Percentiles rank a stretch among this genome's conserved stretches.
phyloP scores from a whole-genome alignment of 2,329 filamentous ascomycete genomes.

The Davidsoniella neocaledoniae region DNA sequence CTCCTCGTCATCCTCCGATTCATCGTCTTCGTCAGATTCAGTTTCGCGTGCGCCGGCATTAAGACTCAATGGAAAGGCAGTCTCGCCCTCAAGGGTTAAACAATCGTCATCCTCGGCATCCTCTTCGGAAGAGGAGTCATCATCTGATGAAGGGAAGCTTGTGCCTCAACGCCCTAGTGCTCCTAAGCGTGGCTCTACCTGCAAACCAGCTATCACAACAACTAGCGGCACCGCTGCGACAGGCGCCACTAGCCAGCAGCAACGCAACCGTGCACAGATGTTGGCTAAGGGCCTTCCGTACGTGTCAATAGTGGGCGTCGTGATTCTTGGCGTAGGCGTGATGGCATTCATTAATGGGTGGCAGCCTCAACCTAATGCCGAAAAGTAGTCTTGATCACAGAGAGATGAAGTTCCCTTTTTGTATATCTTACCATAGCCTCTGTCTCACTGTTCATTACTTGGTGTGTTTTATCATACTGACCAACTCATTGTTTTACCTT shows the following conservation, averaged over 20 bases:
- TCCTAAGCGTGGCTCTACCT: neutral
- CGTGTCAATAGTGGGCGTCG: slow-evolving; percentile 67
- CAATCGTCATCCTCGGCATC: neutral
- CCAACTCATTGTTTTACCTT: neutral
- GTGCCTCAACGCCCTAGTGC: neutral
- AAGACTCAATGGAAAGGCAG: neutral
- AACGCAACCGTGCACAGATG: slow-evolving; percentile 2
- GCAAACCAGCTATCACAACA: neutral
- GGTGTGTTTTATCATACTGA: neutral
- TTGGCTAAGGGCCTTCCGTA: slow-evolving; percentile 49
- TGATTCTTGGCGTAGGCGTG: slow-evolving; percentile 62
- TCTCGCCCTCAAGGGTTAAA: neutral
- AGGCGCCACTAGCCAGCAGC: slow-evolving; percentile 2
- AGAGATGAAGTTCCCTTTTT: neutral
- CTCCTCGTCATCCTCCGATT: slow-evolving; percentile 2
- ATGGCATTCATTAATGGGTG: slow-evolving; percentile 81
- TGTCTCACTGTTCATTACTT: neutral
- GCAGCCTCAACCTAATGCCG: slow-evolving; percentile 33
- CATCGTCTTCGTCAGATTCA: neutral
- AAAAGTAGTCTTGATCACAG: slow-evolving; percentile 7
- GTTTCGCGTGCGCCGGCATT: neutral
- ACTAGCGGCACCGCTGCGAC: neutral
- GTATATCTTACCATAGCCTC: neutral
- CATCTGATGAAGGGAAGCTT: slow-evolving; percentile 1
- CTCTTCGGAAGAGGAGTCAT: slow-evolving; percentile 3